A percentile compares a stretch with the other conserved stretches of the same genome.
Conservation (phyloP, 345 rosid species). For the Aegle marmelos region DNA sequence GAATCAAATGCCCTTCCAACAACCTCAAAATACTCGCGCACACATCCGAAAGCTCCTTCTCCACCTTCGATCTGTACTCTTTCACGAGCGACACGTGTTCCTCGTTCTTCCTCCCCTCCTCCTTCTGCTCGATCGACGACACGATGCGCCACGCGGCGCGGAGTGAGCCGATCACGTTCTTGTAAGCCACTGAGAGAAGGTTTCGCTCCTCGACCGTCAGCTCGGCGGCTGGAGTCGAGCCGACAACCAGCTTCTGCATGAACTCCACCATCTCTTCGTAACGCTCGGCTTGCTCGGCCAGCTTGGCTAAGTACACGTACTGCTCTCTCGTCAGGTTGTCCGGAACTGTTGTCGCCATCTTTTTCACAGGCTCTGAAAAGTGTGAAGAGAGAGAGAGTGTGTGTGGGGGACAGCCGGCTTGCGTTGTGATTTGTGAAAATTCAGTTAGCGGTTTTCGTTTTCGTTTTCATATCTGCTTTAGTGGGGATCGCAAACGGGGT, state of each 20-base stretch:
- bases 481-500: neutral
- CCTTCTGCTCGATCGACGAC: slow-evolving; percentile 94
- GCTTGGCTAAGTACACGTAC: slow-evolving; percentile 88
- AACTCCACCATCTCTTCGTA: slow-evolving; percentile 96
- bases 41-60: slow-evolving; percentile 69
- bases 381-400: neutral
- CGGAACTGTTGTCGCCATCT: slow-evolving; percentile 36
- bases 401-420: neutral
- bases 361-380: neutral
- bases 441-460: neutral
- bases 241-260: slow-evolving; percentile 84
- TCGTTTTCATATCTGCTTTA: neutral
- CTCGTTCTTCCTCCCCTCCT: slow-evolving; percentile 89
- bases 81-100: slow-evolving; percentile 86
- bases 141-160: slow-evolving; percentile 98
- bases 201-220: slow-evolving; percentile 93
- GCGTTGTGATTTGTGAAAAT: neutral
- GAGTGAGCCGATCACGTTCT: slow-evolving; percentile 97
- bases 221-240: slow-evolving; percentile 73
- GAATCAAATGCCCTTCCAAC: slow-evolving; percentile 68
- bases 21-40: slow-evolving; percentile 70
- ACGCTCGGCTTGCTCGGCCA: slow-evolving; percentile 97
- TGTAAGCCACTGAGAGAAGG: slow-evolving; percentile 92
- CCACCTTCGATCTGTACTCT: slow-evolving; percentile 93
- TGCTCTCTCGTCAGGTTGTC: slow-evolving; percentile 77